Evolutionary conservation across 2,329 filamentous ascomycete species (phyloP), one percentile per base, ranked within the genome.

Genomic region (Paecilomyces variotii): DNA sequence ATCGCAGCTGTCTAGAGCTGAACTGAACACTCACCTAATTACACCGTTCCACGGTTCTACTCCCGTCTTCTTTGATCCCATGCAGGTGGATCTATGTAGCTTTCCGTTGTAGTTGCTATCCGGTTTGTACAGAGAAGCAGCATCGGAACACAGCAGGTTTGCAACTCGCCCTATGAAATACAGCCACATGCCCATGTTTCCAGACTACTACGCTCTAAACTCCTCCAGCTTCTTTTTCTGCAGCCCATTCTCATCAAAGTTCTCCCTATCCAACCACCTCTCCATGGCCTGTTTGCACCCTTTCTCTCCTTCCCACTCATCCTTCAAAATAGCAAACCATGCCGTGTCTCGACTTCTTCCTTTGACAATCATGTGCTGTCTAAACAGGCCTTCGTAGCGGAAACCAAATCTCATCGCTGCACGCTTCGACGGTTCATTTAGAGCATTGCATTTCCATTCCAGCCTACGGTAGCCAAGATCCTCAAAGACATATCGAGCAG

Each of bases 371-470:
- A 85, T 78, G 65, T 87, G 84, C 61, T 84, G 82, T 60, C 83
- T 76, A 62, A 87, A 86, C 0, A 79, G 65, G 0, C 85, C 85
- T 67, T 88, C 85, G 60, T 71, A 82, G 1, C 68, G 68, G 62
- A 86, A 87, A 0, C 85, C 85, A 26, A 85, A 71, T 2, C 85
- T 72, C 62, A 72, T 61, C 0, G 85, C 85, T 0, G 84, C 84
- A 7, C 77, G 72, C 24, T 76, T 73, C 54, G 82, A 84, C 0
- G 79, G 73, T 50, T 66, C 72, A 63, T 87, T 87, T 12, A 83
- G 70, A 26, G 74, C 62, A 65, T 87, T 80, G 58, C 82, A 83
- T 64, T 87, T 87, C 84, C 85, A 87, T 67, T 86, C 84, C 4
- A 85, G 78, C 14, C 85, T 74, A 10, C 79, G 69, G 65, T 83